phyloP scores from a whole-genome alignment of 352 stramenopile species.

The Phytopythium litorale region DNA sequence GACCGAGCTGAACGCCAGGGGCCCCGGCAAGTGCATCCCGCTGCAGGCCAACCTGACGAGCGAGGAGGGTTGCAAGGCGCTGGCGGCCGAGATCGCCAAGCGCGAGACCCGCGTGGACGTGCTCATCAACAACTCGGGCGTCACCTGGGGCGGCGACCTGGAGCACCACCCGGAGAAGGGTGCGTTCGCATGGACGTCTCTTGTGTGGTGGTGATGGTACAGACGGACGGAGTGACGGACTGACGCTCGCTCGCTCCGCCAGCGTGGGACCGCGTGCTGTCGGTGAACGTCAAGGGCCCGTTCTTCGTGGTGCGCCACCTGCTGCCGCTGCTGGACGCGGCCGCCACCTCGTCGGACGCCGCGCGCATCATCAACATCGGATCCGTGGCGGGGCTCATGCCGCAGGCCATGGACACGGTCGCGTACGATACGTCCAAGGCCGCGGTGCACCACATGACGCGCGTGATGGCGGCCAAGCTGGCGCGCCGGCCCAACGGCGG shows the following conservation, averaged over 20 bases:
- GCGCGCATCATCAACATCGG: slow-evolving; percentile 76
- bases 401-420: slow-evolving; percentile 85
- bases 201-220: not conserved
- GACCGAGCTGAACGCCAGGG: slow-evolving; percentile 54
- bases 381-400: slow-evolving; percentile 73
- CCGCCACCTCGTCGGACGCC: slow-evolving; percentile 34
- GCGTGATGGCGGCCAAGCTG: slow-evolving; percentile 89
- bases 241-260: slow-evolving; percentile 1
- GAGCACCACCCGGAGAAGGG: slow-evolving; percentile 25
- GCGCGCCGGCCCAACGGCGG: slow-evolving; percentile 69
- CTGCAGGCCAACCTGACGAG: slow-evolving; percentile 25
- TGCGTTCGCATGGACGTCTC: slow-evolving; percentile 19
- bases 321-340: slow-evolving; percentile 85
- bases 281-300: slow-evolving; percentile 93
- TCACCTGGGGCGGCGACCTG: slow-evolving; percentile 43
- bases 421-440: slow-evolving; percentile 96
- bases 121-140: slow-evolving; percentile 92
- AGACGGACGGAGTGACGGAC: not conserved
- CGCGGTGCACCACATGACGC: slow-evolving; percentile 92
- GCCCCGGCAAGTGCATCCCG: slow-evolving; percentile 58
- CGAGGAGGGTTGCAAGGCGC: slow-evolving; percentile 24
- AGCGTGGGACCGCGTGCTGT: slow-evolving; percentile 91
- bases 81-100: slow-evolving; percentile 67
- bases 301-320: slow-evolving; percentile 92
- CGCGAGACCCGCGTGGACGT: slow-evolving; percentile 75